Evolutionary conservation across 2,329 filamentous ascomycete genomes (phyloP).

Genomic region (Colletotrichum sp.): DNA sequence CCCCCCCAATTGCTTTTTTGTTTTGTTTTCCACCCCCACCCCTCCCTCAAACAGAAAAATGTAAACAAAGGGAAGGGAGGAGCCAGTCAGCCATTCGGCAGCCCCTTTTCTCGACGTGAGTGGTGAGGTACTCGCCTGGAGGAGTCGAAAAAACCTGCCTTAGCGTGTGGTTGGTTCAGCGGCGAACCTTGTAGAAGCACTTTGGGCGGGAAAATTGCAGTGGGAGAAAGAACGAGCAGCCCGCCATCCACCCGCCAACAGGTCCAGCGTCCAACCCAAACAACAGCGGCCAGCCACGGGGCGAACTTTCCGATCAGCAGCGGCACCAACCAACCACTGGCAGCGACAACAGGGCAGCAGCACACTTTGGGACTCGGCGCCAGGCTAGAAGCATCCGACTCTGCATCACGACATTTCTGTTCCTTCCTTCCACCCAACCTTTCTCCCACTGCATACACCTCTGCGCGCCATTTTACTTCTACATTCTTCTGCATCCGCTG

Average conservation of each 20-base stretch:
- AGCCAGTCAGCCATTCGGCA: slow-evolving; percentile 5
- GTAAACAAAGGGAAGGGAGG: slow-evolving; percentile 20
- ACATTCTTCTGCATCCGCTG: neutral
- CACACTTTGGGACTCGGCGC: neutral
- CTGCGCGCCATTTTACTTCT: neutral
- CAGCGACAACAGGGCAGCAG: neutral
- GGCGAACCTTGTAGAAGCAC: slow-evolving; percentile 13
- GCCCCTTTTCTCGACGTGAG: neutral
- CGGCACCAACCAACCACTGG: neutral
- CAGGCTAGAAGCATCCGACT: neutral
- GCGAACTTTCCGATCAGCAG: slow-evolving; percentile 4
- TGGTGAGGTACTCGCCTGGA: neutral
- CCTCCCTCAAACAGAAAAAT: neutral
- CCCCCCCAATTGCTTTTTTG: slow-evolving; percentile 10
- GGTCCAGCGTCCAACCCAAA: slow-evolving; percentile 9
- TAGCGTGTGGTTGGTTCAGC: slow-evolving; percentile 16
- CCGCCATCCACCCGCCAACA: slow-evolving; percentile 23
- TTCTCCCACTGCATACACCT: neutral
- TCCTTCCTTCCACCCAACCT: neutral
- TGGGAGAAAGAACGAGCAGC: neutral
- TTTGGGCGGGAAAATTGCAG: neutral
- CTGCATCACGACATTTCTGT: slow-evolving; percentile 11
- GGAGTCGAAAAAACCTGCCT: neutral
- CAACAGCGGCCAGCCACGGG: neutral
- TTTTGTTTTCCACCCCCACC: neutral